phyloP scores from a whole-genome alignment of 2,329 filamentous ascomycete species.

The Sodiomyces alkalinus region DNA sequence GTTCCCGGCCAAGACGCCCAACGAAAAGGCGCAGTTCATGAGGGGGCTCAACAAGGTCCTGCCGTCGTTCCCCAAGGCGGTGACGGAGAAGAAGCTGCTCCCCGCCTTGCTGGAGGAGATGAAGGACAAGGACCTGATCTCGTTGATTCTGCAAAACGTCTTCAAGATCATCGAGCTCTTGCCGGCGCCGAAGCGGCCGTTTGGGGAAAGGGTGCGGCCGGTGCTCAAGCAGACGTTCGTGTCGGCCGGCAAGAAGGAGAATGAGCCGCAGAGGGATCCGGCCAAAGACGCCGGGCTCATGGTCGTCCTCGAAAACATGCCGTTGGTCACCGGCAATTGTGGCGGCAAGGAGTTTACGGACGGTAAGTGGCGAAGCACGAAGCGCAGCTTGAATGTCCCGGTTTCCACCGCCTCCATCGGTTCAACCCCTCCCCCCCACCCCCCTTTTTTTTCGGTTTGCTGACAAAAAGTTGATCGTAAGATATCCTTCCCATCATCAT shows the following conservation, averaged over 20 bases:
- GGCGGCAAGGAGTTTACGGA: conserved; percentile 91
- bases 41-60: conserved; percentile 75
- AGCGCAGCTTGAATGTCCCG: neutral
- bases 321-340: conserved; percentile 62
- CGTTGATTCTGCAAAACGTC: conserved; percentile 76
- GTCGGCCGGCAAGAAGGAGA: conserved; percentile 35
- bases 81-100: conserved; percentile 88
- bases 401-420: neutral
- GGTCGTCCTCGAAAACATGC: conserved; percentile 75
- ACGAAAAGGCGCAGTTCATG: conserved; percentile 85
- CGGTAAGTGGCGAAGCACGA: conserved; percentile 31
- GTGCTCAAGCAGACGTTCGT: conserved; percentile 73
- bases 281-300: conserved; percentile 81
- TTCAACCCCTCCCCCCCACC: no score
- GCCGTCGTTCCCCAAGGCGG: conserved; percentile 81
- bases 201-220: conserved; percentile 77
- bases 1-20: conserved; percentile 79
- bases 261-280: conserved; percentile 54
- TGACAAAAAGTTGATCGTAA: no score
- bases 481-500: conserved; percentile 80
- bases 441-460: no score
- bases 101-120: conserved; percentile 82
- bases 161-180: conserved; percentile 78
- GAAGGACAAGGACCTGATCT: conserved; percentile 78
- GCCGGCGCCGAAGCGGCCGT: conserved; percentile 61